These are phyloP conservation scores for Crepidotus sp. DNA, from an alignment of 1,284 basidiomycete species.

Conservation along the genomic window DNA sequence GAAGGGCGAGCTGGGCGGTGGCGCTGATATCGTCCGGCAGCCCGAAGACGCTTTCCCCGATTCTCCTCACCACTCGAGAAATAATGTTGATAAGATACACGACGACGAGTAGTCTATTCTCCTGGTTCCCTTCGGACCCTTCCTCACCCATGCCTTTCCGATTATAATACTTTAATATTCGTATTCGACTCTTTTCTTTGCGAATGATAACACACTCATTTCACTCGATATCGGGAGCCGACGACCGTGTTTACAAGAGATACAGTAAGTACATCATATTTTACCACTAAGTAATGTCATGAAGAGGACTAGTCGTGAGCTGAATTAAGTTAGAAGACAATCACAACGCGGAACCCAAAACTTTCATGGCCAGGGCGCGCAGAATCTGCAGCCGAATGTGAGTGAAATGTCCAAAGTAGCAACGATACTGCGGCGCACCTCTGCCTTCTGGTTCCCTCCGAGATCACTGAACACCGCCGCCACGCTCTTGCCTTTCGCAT, in stretches of 20 bases:
- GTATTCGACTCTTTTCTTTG: conserved; percentile 8
- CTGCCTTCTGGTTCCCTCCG: conserved; percentile 75
- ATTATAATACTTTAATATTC: conserved; percentile 6
- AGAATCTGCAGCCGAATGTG: conserved; percentile 52
- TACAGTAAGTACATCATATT: not conserved
- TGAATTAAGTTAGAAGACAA: not conserved
- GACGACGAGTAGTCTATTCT: conserved; percentile 13
- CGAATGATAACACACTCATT: conserved; percentile 13
- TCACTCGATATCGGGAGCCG: too few species aligned
- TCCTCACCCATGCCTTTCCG: not conserved
- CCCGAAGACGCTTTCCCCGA: conserved; percentile 19
- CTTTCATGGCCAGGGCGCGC: conserved; percentile 81
- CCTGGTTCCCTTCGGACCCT: not conserved
- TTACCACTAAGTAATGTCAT: not conserved
- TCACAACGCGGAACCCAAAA: conserved; percentile 62
- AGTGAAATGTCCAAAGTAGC: not conserved
- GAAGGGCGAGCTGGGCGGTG: conserved; percentile 15
- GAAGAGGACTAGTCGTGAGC: not conserved
- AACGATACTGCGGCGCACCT: conserved; percentile 41
- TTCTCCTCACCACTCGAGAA: conserved; percentile 16
- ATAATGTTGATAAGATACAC: conserved; percentile 9
- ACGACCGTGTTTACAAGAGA: not conserved
- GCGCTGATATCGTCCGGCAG: conserved; percentile 18
- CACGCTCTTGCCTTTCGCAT: conserved; percentile 89
- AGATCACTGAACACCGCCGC: conserved; percentile 84